Evolutionary conservation across 202 grass and related monocot species (phyloP).

Genomic region (Brachypodium distachyon): DNA sequence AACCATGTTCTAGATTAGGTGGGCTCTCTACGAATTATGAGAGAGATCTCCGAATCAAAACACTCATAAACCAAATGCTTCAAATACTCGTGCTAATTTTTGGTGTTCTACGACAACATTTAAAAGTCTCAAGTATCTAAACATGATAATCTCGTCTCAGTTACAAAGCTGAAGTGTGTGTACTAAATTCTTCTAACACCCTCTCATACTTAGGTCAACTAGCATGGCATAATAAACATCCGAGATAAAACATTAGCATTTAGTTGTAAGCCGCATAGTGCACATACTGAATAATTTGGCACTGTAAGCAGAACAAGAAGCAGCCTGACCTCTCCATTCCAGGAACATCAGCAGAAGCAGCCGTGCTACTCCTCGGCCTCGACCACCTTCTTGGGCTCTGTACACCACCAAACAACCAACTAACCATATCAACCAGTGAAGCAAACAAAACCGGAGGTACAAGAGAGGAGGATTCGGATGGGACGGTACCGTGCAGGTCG

Average conservation of each 20-base stretch:
- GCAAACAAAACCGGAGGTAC: not conserved
- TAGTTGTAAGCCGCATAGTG: not conserved
- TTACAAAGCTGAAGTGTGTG: not conserved
- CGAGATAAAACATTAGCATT: not conserved
- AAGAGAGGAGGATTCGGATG: not conserved
- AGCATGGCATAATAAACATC: not conserved
- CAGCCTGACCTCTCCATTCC: slow-evolving; percentile 33
- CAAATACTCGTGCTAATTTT: not conserved
- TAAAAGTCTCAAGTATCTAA: not conserved
- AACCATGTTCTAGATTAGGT: too few species aligned
- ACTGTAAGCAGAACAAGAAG: not conserved
- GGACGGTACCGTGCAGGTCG: slow-evolving; percentile 48
- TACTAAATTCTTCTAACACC: not conserved
- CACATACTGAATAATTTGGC: not conserved
- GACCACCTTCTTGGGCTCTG: slow-evolving; percentile 62
- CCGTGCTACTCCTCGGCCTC: slow-evolving; percentile 27
- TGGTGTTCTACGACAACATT: not conserved
- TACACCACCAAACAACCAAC: slow-evolving; percentile 4
- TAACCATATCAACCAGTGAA: not conserved
- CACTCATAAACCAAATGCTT: not conserved
- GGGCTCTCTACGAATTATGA: too few species aligned
- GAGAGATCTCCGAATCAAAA: too few species aligned
- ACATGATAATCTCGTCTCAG: not conserved
- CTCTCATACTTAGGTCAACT: not conserved
- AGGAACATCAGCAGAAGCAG: slow-evolving; percentile 11